Base-by-base conservation (phyloP, 768 basidiomycete species). In the Crucibulum laeve region DNA sequence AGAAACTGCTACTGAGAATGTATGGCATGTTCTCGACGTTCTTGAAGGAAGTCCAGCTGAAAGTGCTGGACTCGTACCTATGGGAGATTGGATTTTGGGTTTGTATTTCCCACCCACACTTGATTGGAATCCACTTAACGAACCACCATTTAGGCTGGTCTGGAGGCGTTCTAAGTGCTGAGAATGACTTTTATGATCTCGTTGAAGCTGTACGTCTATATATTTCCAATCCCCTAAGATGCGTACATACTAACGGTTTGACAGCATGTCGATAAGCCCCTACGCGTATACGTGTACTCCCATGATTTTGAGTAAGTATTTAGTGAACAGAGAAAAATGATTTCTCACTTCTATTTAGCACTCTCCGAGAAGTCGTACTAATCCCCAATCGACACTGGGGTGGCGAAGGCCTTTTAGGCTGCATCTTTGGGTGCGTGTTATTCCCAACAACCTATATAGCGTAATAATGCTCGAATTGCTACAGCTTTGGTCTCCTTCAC, bases 11-110 rank as follows among this genome's bases (percentile, higher is more conserved):
- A 70, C 90, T 15, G 92, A 97, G 57, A 91, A 87, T 50, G 93
- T 99, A 4, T 99, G 96, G 94, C 96, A 98, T 63, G 92, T 99
- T 30, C 73, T 99, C 36, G 96, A 99, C 58, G 92, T 99, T 11
- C 68, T 95, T 30, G 95, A 99, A 62, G 95, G 92, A 17, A 90
- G 87, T 49, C 96, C 96, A 4, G 96, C 95, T 6, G 94, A 98
- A 69, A 90, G 87, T 55, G 92, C 93, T 4, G 95, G 94, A 2
- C 79, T 98, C 8, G 96, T 99, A 15, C 95, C 95, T 1, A 94
- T 90, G 69, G 83, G 77, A 30, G 77, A 75, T 56, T 71, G 69
- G 71, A 71, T 74, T 43, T 52, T 73, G 45, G 71, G 71, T 70
- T 41, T 40, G 56, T 41, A 13, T 22, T 15, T 35, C 21, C n/a